These are phyloP conservation scores for Malus domestica DNA, from an alignment of 306 rosid species.

Conservation along the genomic window ASM211411v1 NC_041794.1:5738501-5739000, in stretches of 20 bases:
- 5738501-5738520: slow-evolving; percentile 31
- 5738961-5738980: slow-evolving; percentile 12
- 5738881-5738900: slow-evolving; percentile 1
- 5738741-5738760: neutral
- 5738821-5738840: slow-evolving; percentile 15
- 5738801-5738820: neutral
- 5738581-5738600: no score
- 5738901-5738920: neutral
- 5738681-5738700: no score
- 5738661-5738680: no score
- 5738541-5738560: no score
- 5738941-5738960: slow-evolving; percentile 14
- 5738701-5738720: neutral
- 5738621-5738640: no score
- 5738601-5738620: no score
- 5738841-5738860: neutral
- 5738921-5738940: slow-evolving; percentile 1
- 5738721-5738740: neutral
- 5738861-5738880: neutral
- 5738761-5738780: no score
- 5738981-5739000: slow-evolving; percentile 9
- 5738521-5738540: slow-evolving; percentile 5
- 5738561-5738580: no score
- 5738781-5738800: no score
- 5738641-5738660: no score